Evolutionary conservation across 371 early-diverging fungal species (phyloP), one percentile per base, ranked within the genome.

Genomic region (Syncephalastrum monosporum): DNA sequence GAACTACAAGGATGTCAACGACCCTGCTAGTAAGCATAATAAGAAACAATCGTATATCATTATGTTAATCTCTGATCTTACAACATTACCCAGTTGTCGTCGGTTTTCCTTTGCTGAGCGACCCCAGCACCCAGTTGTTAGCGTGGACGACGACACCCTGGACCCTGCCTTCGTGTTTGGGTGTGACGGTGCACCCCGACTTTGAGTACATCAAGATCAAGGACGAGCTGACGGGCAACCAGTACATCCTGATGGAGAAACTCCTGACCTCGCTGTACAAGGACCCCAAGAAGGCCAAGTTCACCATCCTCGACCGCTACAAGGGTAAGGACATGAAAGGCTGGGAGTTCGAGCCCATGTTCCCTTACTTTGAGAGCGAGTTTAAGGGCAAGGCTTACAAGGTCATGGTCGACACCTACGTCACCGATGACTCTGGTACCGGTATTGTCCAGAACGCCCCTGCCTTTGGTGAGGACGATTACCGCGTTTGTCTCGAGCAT

Each of bases 101-200:
- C 33, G 85, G 95, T n/a, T 98, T 99, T 86, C 98, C 99, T 53
- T 83, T 94, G 50, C 66, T 87, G 48, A 77, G 76, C 33, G 97
- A 97, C 49, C 90, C 93, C 16, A 64, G 82, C 1, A 90, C 91
- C 17, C 73, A 85, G 41, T 70, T 99, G 56, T 81, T 99, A 33
- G 98, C 98, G 3, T 99, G 99, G 99, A 99, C 99, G 21, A 99
- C 99, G 47, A 99, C 99, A 5, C 99, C 99, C 41, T 99, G 99
- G 99, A 99, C 99, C 15, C 77, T 99, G 54, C 99, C 99, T 27
- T 89, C 93, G 68, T 98, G 99, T 80, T 77, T 97, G 76, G 99
- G 91, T 49, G 84, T 99, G 2, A 91, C 92, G 70, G 95, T 99
- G 47, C 86, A 99, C 75, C 94, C 95, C 42, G 87, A 87, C 6